A percentile compares a stretch with the other conserved stretches of the same genome.
phyloP scores from a whole-genome alignment of 768 basidiomycete species.

The Lactifluus hygrophoroides region DNA sequence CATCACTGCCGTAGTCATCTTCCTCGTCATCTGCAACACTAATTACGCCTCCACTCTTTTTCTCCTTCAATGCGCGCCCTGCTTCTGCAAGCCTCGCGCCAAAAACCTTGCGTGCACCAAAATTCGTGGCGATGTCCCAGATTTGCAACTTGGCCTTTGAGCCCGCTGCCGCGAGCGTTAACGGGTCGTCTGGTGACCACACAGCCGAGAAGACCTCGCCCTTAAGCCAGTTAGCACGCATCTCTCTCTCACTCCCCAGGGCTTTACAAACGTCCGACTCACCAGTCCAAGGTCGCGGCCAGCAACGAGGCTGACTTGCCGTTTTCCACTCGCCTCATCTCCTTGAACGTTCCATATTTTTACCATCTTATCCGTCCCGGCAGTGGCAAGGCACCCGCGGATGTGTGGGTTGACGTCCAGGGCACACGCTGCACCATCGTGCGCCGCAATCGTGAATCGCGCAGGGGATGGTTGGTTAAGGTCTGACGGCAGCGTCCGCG shows the following conservation, averaged over 20 bases:
- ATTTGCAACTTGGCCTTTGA: conserved; percentile 91
- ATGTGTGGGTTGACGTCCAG: conserved; percentile 89
- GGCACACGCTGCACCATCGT: conserved; percentile 83
- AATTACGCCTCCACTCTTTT: conserved; percentile 55
- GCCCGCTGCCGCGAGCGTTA: conserved; percentile 90
- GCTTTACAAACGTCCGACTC: conserved; percentile 24
- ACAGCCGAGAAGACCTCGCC: conserved; percentile 92
- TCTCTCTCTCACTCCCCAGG: background rate
- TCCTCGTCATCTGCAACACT: conserved; percentile 66
- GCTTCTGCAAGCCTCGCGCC: conserved; percentile 66
- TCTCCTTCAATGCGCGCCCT: conserved; percentile 61
- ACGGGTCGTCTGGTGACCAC: conserved; percentile 91
- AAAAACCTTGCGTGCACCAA: conserved; percentile 76
- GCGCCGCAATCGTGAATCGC: conserved; percentile 85
- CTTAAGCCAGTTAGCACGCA: conserved; percentile 33
- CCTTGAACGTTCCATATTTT: conserved; percentile 92
- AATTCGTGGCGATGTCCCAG: conserved; percentile 88
- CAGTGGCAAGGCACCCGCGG: conserved; percentile 85
- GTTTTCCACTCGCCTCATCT: conserved; percentile 50
- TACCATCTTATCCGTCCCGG: conserved; percentile 90
- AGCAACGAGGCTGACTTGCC: conserved; percentile 73
- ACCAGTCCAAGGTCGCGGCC: conserved; percentile 90
- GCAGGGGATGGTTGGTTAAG: conserved; percentile 56
- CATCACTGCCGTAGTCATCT: conserved; percentile 46
- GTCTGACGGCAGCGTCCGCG: conserved; percentile 68